Base-by-base conservation (phyloP, 352 stramenopile genomes). In the Phytophthora citricola region DNA sequence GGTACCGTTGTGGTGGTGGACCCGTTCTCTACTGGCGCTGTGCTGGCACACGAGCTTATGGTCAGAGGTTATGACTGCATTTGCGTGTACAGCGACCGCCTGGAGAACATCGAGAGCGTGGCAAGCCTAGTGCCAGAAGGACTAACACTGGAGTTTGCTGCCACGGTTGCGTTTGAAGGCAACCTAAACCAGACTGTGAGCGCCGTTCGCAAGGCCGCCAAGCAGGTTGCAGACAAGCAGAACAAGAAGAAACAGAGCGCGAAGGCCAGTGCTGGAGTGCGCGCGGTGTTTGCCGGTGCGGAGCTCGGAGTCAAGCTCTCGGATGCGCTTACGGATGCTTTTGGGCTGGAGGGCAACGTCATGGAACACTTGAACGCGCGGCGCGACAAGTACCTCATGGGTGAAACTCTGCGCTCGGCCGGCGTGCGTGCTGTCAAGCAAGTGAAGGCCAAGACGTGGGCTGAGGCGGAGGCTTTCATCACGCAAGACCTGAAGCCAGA, bases 11-110 rank as follows among this genome's bases (percentile, higher is more conserved):
- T 98, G 26, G 81, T 99, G 17, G 94, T 99, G 24, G 94, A 98
- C 69, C 95, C 97, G 2, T 99, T 99, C 71, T 98, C 91, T 5
- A 98, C 96, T 32, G 97, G 96, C 50, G 97, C 94, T 27, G 81
- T 99, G 43, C 78, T 99, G 11, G 96, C 93, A 17, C 92, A 98
- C 49, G 85, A 95, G 66, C 90, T 98, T 49, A 88, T 89, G 63
- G 79, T 80, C 39, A 83, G 90, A 46, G 95, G 94, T 32, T 98
- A 96, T 71, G 88, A 95, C 34, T 95, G 88, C 60, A 90, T 94
- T 49, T 95, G 88, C 43, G 83, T 95, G 5, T 95, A 95, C 76
- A 95, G 85, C 54, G 83, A 94, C 62, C 80, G 79, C 53, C 68
- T 93, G 0, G 85, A 94, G 57, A 93, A 93, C 63, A 90, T 95